A percentile compares a stretch with the other conserved stretches of the same genome.
Conservation (phyloP, 257 asterid genomes). For the Ligustrum vulgare region DNA sequence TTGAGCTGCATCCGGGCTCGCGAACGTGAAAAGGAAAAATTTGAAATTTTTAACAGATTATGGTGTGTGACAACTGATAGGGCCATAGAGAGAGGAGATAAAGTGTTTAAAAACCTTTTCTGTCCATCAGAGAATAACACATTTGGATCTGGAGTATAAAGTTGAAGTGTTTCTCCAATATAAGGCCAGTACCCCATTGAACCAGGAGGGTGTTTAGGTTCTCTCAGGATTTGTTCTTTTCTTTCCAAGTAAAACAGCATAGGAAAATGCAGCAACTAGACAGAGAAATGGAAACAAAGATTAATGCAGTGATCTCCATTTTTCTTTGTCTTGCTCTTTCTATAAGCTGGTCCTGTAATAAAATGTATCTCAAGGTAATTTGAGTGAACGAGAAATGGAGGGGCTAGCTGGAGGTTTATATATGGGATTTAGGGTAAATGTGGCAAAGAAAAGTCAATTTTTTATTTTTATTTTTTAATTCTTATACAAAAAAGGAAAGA, state of each 20-base stretch:
- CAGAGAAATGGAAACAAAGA: slow-evolving; percentile 24
- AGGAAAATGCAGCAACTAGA: slow-evolving; percentile 28
- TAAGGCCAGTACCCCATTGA: slow-evolving; percentile 93
- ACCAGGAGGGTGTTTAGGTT: slow-evolving; percentile 69
- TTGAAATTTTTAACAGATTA: too few relatives aligned
- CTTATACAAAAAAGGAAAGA: background rate
- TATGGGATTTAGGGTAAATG: background rate
- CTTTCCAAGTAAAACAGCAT: slow-evolving; percentile 13
- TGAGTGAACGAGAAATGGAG: background rate
- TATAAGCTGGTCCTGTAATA: background rate
- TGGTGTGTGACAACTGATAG: too few relatives aligned
- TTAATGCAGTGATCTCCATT: slow-evolving; percentile 27
- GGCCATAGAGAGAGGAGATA: too few relatives aligned
- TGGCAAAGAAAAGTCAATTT: background rate
- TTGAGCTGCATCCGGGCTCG: slow-evolving; percentile 90
- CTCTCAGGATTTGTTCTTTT: slow-evolving; percentile 19
- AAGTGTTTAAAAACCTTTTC: slow-evolving; percentile 42
- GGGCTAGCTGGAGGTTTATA: background rate
- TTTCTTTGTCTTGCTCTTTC: background rate
- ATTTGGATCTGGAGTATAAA: slow-evolving; percentile 77
- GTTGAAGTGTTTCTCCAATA: slow-evolving; percentile 78
- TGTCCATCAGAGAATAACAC: slow-evolving; percentile 54
- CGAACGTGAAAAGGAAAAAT: slow-evolving; percentile 39
- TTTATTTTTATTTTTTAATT: background rate
- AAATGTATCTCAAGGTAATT: background rate